Conservation (phyloP, 2,329 filamentous ascomycete species). For the Colletotrichum sp. region DNA sequence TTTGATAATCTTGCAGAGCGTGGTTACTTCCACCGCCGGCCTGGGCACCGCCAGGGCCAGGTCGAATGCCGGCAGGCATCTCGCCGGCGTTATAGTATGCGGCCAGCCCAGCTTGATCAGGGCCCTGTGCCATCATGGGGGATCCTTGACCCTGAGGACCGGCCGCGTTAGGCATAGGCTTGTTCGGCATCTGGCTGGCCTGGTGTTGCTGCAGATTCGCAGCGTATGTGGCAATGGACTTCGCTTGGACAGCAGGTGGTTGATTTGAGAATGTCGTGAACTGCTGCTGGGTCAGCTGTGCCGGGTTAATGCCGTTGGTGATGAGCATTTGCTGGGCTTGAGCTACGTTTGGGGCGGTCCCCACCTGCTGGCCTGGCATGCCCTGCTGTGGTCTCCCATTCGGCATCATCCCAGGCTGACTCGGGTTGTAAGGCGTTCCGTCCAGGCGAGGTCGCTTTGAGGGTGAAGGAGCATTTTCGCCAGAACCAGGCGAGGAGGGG, state of each 20-base stretch:
- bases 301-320: slow-evolving; percentile 77
- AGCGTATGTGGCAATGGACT: slow-evolving; percentile 87
- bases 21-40: slow-evolving; percentile 71
- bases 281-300: slow-evolving; percentile 75
- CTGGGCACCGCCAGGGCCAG: slow-evolving; percentile 52
- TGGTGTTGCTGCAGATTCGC: slow-evolving; percentile 85
- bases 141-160: slow-evolving; percentile 77
- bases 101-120: slow-evolving; percentile 64
- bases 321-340: slow-evolving; percentile 67
- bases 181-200: slow-evolving; percentile 79
- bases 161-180: slow-evolving; percentile 77
- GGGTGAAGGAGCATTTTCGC: slow-evolving; percentile 89
- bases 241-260: slow-evolving; percentile 71
- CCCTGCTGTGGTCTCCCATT: slow-evolving; percentile 74
- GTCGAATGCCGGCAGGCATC: slow-evolving; percentile 66
- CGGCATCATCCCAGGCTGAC: slow-evolving; percentile 72
- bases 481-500: slow-evolving; percentile 80
- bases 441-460: slow-evolving; percentile 87
- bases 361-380: slow-evolving; percentile 75
- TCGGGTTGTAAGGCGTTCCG: slow-evolving; percentile 73
- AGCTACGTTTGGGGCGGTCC: slow-evolving; percentile 52
- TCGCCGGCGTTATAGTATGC: slow-evolving; percentile 70
- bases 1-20: slow-evolving; percentile 85
- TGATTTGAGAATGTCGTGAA: slow-evolving; percentile 68
- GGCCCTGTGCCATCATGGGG: slow-evolving; percentile 79